These are phyloP conservation scores for Leccinum longicurvipes DNA, from an alignment of 768 basidiomycete genomes.

Conservation along the genomic window DNA sequence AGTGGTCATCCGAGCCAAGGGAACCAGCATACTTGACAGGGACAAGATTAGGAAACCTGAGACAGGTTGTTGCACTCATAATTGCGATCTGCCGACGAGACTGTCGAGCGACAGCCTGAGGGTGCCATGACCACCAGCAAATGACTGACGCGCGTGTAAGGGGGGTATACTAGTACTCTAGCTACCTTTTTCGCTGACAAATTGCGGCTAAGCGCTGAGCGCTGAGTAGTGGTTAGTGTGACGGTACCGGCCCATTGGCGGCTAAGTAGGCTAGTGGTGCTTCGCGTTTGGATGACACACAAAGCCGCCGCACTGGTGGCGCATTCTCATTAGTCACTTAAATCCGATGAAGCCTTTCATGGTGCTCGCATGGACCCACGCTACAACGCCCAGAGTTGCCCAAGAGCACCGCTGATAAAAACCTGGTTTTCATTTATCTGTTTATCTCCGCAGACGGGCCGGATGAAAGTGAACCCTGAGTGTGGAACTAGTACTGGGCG, in stretches of 20 bases:
- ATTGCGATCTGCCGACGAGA: background rate
- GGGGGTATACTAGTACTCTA: background rate
- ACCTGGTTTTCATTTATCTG: conserved; percentile 9
- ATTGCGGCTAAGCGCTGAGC: no score
- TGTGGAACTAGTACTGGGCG: conserved; percentile 1
- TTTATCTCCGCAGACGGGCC: conserved; percentile 26
- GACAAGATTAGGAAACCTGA: background rate
- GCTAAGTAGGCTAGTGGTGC: background rate
- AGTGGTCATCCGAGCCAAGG: background rate
- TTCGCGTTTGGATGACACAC: background rate
- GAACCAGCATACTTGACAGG: background rate
- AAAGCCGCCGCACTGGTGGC: background rate
- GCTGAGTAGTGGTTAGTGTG: background rate
- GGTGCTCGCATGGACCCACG: conserved; percentile 3
- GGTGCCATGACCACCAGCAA: background rate
- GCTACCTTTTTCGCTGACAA: conserved; percentile 6
- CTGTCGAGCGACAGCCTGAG: background rate
- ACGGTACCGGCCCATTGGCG: conserved; percentile 11
- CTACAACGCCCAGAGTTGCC: background rate
- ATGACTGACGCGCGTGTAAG: background rate
- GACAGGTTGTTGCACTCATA: background rate
- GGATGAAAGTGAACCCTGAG: conserved; percentile 1
- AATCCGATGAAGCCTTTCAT: conserved; percentile 7
- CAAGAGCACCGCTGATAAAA: conserved; percentile 5
- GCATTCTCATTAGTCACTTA: conserved; percentile 9